These are phyloP conservation scores for Saccharomycopsis sp. DNA, from an alignment of 805 yeast genomes.

Conservation along the genomic window DNA sequence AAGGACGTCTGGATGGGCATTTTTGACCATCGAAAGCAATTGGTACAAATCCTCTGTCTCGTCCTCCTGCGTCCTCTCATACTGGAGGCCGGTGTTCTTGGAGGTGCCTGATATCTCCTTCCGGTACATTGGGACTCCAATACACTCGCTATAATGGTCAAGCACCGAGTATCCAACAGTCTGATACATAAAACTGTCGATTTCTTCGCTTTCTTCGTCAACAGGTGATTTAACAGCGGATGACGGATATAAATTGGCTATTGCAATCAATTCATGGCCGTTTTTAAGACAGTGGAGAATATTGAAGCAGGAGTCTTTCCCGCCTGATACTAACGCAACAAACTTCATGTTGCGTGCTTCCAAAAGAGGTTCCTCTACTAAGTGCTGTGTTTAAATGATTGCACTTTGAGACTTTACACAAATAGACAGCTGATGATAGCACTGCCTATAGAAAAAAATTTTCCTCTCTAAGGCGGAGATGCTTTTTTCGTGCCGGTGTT, in stretches of 20 bases:
- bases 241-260: conserved; percentile 77
- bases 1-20: conserved; percentile 59
- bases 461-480: too few relatives aligned
- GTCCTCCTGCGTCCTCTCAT: conserved; percentile 58
- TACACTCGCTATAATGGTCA: conserved; percentile 55
- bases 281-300: conserved; percentile 76
- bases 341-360: conserved; percentile 57
- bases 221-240: conserved; percentile 22
- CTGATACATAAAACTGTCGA: conserved; percentile 96
- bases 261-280: conserved; percentile 80
- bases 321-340: conserved; percentile 89
- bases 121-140: conserved; percentile 76
- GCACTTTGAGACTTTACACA: too few relatives aligned
- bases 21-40: conserved; percentile 43
- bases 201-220: conserved; percentile 38
- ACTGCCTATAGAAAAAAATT: too few relatives aligned
- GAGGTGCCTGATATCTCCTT: conserved; percentile 58
- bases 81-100: conserved; percentile 60
- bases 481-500: too few relatives aligned
- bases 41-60: conserved; percentile 80
- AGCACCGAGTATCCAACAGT: conserved; percentile 90
- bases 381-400: too few relatives aligned
- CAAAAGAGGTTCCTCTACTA: neutral
- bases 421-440: too few relatives aligned
- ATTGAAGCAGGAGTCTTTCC: conserved; percentile 92